Conservation (phyloP, 163 green algal species). For the Volvox carteri region DNA sequence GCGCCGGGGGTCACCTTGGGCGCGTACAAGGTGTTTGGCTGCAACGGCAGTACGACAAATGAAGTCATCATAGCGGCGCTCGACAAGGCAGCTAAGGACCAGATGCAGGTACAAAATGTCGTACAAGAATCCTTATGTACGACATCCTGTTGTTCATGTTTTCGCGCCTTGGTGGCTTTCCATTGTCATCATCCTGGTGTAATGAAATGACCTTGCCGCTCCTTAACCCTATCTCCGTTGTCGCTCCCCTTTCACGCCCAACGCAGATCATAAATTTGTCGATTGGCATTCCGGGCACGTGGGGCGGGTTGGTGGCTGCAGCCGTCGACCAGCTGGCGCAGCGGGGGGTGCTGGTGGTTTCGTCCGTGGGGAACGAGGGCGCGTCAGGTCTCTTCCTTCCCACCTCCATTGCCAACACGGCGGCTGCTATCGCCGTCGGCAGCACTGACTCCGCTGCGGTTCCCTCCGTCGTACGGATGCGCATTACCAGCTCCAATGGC, state of each 20-base stretch:
- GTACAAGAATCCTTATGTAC: too few species aligned
- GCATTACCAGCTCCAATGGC: background rate
- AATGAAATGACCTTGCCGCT: too few species aligned
- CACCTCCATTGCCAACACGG: background rate
- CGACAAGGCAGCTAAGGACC: slow-evolving; percentile 46
- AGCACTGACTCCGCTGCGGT: slow-evolving; percentile 50
- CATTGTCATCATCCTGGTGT: too few species aligned
- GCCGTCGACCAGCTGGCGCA: slow-evolving; percentile 59
- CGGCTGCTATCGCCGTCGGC: slow-evolving; percentile 72
- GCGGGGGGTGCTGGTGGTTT: slow-evolving; percentile 75
- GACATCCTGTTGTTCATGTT: too few species aligned
- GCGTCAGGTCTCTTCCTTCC: slow-evolving; percentile 29
- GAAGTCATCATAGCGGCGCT: slow-evolving; percentile 49
- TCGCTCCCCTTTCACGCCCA: too few species aligned
- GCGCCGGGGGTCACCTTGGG: slow-evolving; percentile 31
- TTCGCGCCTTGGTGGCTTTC: too few species aligned
- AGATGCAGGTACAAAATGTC: slow-evolving; percentile 51
- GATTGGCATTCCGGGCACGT: slow-evolving; percentile 35
- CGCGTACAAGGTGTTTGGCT: slow-evolving; percentile 60
- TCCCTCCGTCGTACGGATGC: background rate
- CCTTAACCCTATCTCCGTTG: too few species aligned
- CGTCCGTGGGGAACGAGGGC: slow-evolving; percentile 77
- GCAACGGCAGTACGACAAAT: slow-evolving; percentile 24
- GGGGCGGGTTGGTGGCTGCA: slow-evolving; percentile 54
- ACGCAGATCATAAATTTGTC: slow-evolving; percentile 61